A percentile compares a stretch with the other conserved stretches of the same genome.
These are phyloP conservation scores for Candida xiaguanensis DNA, from an alignment of 805 yeast species.

Conservation along the genomic window DNA sequence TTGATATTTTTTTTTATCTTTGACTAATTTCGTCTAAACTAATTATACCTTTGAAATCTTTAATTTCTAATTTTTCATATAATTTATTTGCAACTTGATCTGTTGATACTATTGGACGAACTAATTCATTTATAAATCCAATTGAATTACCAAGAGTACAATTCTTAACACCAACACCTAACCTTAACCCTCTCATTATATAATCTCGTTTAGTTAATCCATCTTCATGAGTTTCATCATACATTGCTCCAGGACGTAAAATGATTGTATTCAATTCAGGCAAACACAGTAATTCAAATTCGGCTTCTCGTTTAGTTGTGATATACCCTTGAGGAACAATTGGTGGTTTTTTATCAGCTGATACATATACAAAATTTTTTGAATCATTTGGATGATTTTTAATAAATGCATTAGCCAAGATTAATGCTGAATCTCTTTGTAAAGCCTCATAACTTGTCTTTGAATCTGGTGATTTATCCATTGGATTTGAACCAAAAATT, in stretches of 20 bases:
- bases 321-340: slow-evolving; percentile 69
- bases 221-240: slow-evolving; percentile 41
- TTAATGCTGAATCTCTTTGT: slow-evolving; percentile 66
- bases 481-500: slow-evolving; percentile 60
- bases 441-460: slow-evolving; percentile 55
- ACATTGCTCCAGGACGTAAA: slow-evolving; percentile 83
- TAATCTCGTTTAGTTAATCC: slow-evolving; percentile 33
- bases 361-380: slow-evolving; percentile 59
- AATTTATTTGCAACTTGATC: slow-evolving; percentile 63
- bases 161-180: slow-evolving; percentile 43
- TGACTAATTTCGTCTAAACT: slow-evolving; percentile 15
- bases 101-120: slow-evolving; percentile 64
- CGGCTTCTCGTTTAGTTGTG: slow-evolving; percentile 75
- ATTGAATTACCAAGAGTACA: slow-evolving; percentile 35
- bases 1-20: neutral
- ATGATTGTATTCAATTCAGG: slow-evolving; percentile 54
- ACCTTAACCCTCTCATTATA: slow-evolving; percentile 40
- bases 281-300: slow-evolving; percentile 48
- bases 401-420: slow-evolving; percentile 54
- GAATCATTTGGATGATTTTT: slow-evolving; percentile 23
- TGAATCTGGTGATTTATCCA: slow-evolving; percentile 36
- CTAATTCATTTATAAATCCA: slow-evolving; percentile 35
- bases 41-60: slow-evolving; percentile 11
- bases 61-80: slow-evolving; percentile 48
- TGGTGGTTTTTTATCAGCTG: slow-evolving; percentile 75